phyloP scores from a whole-genome alignment of 257 asterid genomes.

The Echites panduratus region DNA sequence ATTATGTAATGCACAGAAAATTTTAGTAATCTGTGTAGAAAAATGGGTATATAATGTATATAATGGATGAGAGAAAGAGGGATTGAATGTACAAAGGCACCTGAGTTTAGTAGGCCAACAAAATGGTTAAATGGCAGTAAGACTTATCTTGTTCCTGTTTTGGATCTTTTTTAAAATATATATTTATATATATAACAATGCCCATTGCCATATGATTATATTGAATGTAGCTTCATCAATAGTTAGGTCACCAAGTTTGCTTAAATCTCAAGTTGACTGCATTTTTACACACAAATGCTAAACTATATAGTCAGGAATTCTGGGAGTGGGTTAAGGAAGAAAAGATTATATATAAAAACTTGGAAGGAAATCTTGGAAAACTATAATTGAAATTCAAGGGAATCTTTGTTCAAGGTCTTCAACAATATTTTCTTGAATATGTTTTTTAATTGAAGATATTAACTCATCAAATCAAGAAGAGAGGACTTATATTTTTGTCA shows the following conservation, averaged over 20 bases:
- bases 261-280: background rate
- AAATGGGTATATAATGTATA: no score
- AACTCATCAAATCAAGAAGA: no score
- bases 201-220: no score
- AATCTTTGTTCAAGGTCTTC: background rate
- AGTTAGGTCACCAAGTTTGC: constrained; percentile 9
- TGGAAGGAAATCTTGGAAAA: background rate
- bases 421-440: background rate
- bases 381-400: background rate
- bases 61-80: background rate
- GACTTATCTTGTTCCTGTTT: background rate
- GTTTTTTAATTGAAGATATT: no score
- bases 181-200: no score
- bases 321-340: background rate
- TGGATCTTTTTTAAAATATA: background rate
- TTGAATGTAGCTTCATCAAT: background rate
- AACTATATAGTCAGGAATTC: background rate
- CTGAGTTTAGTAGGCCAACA: constrained; percentile 12
- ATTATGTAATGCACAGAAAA: background rate
- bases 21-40: background rate
- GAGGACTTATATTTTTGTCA: background rate
- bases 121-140: background rate
- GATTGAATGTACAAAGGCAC: background rate
- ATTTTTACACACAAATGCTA: background rate
- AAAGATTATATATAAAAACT: background rate